A percentile compares a stretch with the other conserved stretches of the same genome.
Evolutionary conservation across 2,329 filamentous ascomycete genomes (phyloP).

Genomic region (Escovopsis sp.): DNA sequence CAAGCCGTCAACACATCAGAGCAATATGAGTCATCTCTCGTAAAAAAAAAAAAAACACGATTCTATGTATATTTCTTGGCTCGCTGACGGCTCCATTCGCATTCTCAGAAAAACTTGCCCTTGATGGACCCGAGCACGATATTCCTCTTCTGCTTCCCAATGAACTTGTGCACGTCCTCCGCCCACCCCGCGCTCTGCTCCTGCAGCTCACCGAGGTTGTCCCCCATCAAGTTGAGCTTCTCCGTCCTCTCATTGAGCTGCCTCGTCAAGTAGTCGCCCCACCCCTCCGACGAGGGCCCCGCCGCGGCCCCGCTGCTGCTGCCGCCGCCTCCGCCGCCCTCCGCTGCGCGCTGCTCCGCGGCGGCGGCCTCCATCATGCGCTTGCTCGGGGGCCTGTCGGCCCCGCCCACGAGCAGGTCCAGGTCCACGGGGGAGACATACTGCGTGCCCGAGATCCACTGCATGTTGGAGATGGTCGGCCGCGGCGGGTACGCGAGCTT

Average conservation of each 20-base stretch:
- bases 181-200: constrained; percentile 73
- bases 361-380: constrained; percentile 71
- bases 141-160: constrained; percentile 76
- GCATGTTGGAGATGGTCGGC: constrained; percentile 85
- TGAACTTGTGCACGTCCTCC: constrained; percentile 76
- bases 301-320: constrained; percentile 16
- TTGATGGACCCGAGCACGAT: constrained; percentile 58
- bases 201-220: constrained; percentile 71
- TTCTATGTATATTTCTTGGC: neutral
- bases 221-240: constrained; percentile 66
- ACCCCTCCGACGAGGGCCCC: constrained; percentile 39
- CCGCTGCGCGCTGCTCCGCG: constrained; percentile 51
- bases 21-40: too few relatives aligned
- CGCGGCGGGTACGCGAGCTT: constrained; percentile 59
- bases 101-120: constrained; percentile 35
- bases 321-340: too few relatives aligned
- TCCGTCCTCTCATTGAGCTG: constrained; percentile 87
- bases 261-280: constrained; percentile 68
- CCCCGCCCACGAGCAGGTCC: constrained; percentile 78
- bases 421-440: constrained; percentile 77
- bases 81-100: neutral
- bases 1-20: too few relatives aligned
- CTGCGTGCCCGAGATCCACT: constrained; percentile 94
- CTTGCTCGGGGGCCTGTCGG: constrained; percentile 76
- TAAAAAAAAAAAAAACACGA: too few relatives aligned